phyloP scores from a whole-genome alignment of 495 filamentous ascomycete species.

The Tuber magnatum region DNA sequence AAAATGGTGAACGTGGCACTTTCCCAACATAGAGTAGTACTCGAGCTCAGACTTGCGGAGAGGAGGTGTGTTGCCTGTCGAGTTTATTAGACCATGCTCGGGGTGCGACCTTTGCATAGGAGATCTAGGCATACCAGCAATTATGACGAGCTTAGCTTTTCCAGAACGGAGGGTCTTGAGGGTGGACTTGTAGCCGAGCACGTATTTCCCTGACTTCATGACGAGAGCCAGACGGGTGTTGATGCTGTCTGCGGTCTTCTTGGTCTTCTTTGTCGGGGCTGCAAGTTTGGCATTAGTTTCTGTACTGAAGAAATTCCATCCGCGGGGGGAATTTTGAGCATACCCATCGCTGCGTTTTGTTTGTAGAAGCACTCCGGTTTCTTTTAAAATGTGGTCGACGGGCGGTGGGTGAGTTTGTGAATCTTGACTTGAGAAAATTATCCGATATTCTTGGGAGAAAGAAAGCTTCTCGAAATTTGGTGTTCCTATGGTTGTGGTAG shows the following conservation, averaged over 20 bases:
- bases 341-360: slow-evolving; percentile 39
- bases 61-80: slow-evolving; percentile 70
- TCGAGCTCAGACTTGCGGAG: slow-evolving; percentile 93
- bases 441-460: background rate
- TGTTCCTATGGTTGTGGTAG: background rate
- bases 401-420: background rate
- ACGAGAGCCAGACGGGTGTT: slow-evolving; percentile 71
- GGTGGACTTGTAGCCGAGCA: slow-evolving; percentile 78
- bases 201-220: slow-evolving; percentile 88
- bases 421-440: background rate
- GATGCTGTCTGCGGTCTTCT: slow-evolving; percentile 86
- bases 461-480: background rate
- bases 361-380: slow-evolving; percentile 33
- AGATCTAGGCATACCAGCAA: slow-evolving; percentile 52
- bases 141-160: slow-evolving; percentile 72
- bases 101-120: no score
- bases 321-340: background rate
- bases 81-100: background rate
- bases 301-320: background rate
- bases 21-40: slow-evolving; percentile 85
- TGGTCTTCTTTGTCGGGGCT: slow-evolving; percentile 83
- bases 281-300: slow-evolving; percentile 46
- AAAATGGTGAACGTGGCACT: slow-evolving; percentile 94
- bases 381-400: slow-evolving; percentile 5
- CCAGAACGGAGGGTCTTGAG: slow-evolving; percentile 88